Evolutionary conservation across 2,329 filamentous ascomycete species (phyloP).

Genomic region (Fusarium veterinarium): DNA sequence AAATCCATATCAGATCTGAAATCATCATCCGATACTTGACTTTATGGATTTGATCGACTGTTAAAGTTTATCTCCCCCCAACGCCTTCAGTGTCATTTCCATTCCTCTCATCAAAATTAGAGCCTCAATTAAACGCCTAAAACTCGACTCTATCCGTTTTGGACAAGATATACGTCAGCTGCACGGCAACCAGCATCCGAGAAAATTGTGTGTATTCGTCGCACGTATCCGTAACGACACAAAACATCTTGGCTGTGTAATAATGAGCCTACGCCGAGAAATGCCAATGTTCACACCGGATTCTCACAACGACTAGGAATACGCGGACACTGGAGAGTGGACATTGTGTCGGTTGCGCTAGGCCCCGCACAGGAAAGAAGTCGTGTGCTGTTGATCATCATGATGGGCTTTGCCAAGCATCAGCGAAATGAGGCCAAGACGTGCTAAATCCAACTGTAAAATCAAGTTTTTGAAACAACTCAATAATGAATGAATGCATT

Average conservation of each 20-base stretch:
- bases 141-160: conserved; percentile 16
- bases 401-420: conserved; percentile 19
- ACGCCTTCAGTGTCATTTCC: neutral
- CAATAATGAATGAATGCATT: neutral
- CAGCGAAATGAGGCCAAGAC: conserved; percentile 35
- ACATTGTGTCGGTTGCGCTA: conserved; percentile 21
- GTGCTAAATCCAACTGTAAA: conserved; percentile 1
- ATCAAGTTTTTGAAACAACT: conserved; percentile 2
- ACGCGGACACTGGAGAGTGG: conserved; percentile 17
- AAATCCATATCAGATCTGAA: neutral
- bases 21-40: neutral
- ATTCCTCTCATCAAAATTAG: conserved; percentile 1
- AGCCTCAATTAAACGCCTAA: neutral
- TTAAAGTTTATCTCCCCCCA: neutral
- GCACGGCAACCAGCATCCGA: conserved; percentile 25
- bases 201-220: neutral
- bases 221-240: neutral
- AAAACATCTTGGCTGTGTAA: conserved; percentile 28
- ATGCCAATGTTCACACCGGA: conserved; percentile 17
- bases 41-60: neutral
- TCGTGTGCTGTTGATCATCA: conserved; percentile 31
- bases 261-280: conserved; percentile 16
- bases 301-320: neutral
- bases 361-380: conserved; percentile 11
- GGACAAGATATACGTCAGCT: conserved; percentile 11